Conservation (phyloP, 805 yeast genomes). For the Candida endomychidarum region DNA sequence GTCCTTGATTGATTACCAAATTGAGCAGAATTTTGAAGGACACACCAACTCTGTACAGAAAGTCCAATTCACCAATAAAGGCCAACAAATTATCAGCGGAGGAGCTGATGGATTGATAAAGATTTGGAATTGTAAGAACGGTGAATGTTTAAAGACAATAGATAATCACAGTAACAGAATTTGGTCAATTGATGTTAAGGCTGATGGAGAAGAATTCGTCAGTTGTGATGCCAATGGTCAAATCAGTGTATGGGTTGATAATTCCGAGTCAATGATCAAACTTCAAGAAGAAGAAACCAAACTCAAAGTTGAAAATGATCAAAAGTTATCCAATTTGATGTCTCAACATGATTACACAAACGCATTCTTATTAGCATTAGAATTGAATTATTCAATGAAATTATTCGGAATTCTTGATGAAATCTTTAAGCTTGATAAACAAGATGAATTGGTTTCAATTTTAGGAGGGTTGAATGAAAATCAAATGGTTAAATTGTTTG, state of each 20-base stretch:
- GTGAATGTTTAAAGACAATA: conserved; percentile 79
- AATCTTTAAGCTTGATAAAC: conserved; percentile 52
- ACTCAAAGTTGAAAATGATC: conserved; percentile 79
- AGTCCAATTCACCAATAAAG: conserved; percentile 64
- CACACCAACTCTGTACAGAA: conserved; percentile 91
- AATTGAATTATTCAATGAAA: conserved; percentile 87
- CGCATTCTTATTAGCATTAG: conserved; percentile 83
- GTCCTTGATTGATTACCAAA: conserved; percentile 76
- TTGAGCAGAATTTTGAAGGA: conserved; percentile 85
- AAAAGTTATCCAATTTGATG: conserved; percentile 74
- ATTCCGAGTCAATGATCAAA: conserved; percentile 68
- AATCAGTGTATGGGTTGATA: conserved; percentile 84
- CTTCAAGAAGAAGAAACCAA: conserved; percentile 53
- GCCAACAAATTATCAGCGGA: conserved; percentile 67
- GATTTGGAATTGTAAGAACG: conserved; percentile 75
- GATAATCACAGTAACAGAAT: conserved; percentile 92
- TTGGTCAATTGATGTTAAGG: conserved; percentile 77
- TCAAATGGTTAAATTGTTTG: conserved; percentile 60
- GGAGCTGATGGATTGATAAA: conserved; percentile 96
- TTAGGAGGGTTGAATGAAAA: conserved; percentile 57
- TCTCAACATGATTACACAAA: conserved; percentile 76
- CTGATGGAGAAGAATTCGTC: conserved; percentile 68
- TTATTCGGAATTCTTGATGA: conserved; percentile 73
- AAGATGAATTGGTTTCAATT: conserved; percentile 59
- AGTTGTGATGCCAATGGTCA: conserved; percentile 96